Evolutionary conservation across 2,329 filamentous ascomycete species (phyloP), one percentile per base, ranked within the genome.

Genomic region (Ciborinia camelliae): DNA sequence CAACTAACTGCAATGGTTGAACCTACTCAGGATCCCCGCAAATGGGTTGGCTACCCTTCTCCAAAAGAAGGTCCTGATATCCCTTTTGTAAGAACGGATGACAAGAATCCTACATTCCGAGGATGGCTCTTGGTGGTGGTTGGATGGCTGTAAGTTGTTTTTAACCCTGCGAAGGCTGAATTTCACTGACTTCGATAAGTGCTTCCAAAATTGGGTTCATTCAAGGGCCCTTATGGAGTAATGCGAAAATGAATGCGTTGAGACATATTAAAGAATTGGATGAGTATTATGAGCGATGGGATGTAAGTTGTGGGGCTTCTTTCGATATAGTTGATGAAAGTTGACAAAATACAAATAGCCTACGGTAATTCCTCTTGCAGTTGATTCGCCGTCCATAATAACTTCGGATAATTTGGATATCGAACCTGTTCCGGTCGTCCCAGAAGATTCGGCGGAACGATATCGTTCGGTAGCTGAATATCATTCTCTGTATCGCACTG

Each of bases 401-500:
- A 72, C 57, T 72, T 41, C 70, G 4, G 67, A 70, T 35, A 75
- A 77, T 4, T 76, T 83, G 43, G 79, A 77, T 3, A 69, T 77
- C 0, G 76, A 80, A 43, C 76, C 83, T 4, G 75, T 76, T 55
- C 73, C 75, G 53, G 76, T 76, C 14, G 77, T 79, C 57, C 77
- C 82, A 9, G 73, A 76, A 20, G 74, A 78, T 52, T 73, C 79
- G 15, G 70, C 75, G 6, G 80, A 79, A 20, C 82, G 84, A 52
- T 91, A 90, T 77, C 85, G 87, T 75, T 90, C 90, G 4, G 84
- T 87, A 30, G 82, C 84, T 15, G 91, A 97, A 77, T 97, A 92
- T 74, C 88, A 92, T 74, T 82, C 84, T 60, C 83, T 90, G 48
- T 96, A 93, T 78, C 82, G 82, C 67, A 85, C 85, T 6, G 90